Base-by-base conservation (phyloP, 108 stramenopile species). In the Conticribra guillardii region DNA sequence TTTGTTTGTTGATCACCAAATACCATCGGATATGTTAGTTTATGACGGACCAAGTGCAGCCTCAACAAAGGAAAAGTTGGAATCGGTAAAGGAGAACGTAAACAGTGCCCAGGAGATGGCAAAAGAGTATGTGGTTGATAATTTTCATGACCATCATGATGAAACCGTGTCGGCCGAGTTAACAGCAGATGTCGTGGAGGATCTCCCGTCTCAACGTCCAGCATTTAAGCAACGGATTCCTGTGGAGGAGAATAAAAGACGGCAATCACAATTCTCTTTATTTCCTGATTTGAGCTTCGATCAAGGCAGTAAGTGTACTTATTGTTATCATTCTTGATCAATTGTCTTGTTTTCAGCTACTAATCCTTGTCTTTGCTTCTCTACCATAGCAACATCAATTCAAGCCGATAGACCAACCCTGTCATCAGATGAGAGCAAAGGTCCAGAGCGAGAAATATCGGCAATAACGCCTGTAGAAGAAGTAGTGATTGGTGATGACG, bases 21-120 rank as follows among this genome's bases (percentile, higher is more conserved):
- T 83, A n/a, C 69, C 82, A 21, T 22, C 76, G 4, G 82, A 83
- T 54, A 53, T 83, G 44, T 18, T 83, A n/a, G 33, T 73, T 16
- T 83, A 60, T 50, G 77, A 79, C 29, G 81, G 74, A 2, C 55
- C 58, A 14, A 73, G 23, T 21, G 26, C 57, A 3, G 59, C 61
- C 11, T 46, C 62, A 14, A 1, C 17, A 5, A 34, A 52, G 23
- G 64, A 50, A 26, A 81, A 65, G 69, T 24, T 81, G 27, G 48
- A 24, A 14, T 45, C 33, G 5, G 80, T 81, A 26, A 76, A 72
- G 26, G 74, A 33, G 15, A 54, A 76, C 31, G 74, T 65, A 9
- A 14, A 51, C 1, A 34, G 11, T 31, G 37, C 61, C 47, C 61
- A 34, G 24, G 64, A 54, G 46, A 54, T 46, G 53, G 54, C 72